Evolutionary conservation across 805 yeast species (phyloP).

Genomic region (Diddensiella caesifluorescens): DNA sequence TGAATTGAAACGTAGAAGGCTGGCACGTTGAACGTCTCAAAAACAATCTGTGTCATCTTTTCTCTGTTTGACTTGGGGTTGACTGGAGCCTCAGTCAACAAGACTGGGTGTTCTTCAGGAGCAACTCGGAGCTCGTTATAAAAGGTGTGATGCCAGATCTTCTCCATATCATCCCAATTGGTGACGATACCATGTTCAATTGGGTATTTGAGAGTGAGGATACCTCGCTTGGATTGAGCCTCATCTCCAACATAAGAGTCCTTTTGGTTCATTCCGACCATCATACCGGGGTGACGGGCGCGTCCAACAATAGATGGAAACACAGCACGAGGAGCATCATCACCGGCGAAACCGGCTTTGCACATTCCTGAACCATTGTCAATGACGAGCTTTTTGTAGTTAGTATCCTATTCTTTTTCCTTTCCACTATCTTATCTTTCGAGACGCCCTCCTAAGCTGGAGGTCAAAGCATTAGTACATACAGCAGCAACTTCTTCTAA

Average conservation of each 20-base stretch:
- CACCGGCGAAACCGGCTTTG: conserved; percentile 99
- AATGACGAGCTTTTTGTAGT: conserved; percentile 54
- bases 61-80: conserved; percentile 99
- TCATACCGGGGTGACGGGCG: conserved; percentile 99
- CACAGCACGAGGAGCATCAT: conserved; percentile 99
- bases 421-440: not conserved
- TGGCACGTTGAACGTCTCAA: conserved; percentile 98
- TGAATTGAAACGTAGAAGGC: conserved; percentile 98
- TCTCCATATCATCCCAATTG: conserved; percentile 99
- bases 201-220: conserved; percentile 96
- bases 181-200: conserved; percentile 99
- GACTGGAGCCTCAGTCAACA: conserved; percentile 99
- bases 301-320: conserved; percentile 99
- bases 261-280: conserved; percentile 99
- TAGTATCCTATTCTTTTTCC: not conserved
- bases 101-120: conserved; percentile 99
- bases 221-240: conserved; percentile 99
- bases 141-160: conserved; percentile 99
- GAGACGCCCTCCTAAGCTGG: not conserved
- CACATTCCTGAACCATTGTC: conserved; percentile 99
- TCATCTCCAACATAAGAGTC: conserved; percentile 99
- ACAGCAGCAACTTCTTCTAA: conserved; percentile 48
- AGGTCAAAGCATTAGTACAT: conserved; percentile 21
- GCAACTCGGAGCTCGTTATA: conserved; percentile 99
- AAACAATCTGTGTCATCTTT: conserved; percentile 99